Base-by-base conservation (phyloP, 2,329 filamentous ascomycete genomes). In the Claviceps pazoutovae region DNA sequence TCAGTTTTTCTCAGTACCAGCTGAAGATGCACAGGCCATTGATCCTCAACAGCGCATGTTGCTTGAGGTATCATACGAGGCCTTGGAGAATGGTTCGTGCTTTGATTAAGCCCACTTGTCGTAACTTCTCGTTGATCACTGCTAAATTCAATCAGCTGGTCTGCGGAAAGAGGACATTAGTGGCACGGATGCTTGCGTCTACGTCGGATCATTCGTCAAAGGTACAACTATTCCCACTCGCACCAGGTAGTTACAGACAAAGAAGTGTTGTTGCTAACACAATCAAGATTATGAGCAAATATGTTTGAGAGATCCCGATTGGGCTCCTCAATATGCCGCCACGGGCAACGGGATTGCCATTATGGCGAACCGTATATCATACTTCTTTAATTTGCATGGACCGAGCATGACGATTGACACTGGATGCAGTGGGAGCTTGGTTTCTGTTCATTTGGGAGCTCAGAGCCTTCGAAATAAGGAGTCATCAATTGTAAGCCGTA, bases 381-480 rank as follows among this genome's bases (percentile, higher is more conserved):
- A 79, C 58, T 72, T 68, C 53, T 78, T 76, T 60, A 71, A 80
- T 56, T 63, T 80, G 16, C 67, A 69, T 13, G 78, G 78, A 0
- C 74, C 77, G 2, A 78, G 74, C 56, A 69, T 80, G 61, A 79
- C 75, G 0, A 62, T 82, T 14, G 78, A 82, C 50, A 81, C 79
- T 1, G 79, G 75, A 19, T 82, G 79, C 61, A 80, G 76, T 23
- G 73, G 72, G 11, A 75, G 73, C 48, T 65, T 81, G 19, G 72
- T 78, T 4, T 73, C 74, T 0, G 66, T 81, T 3, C 74, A 81
- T 56, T 62, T 75, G 37, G 78, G 74, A 2, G 72, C 71, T 17
- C 73, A 76, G 49, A 73, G 71, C 23, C 61, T 81, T 1, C 64
- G 70, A 7, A 64, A 58, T 21, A 68, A 71, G 2, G 73, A 79